Evolutionary conservation across 768 basidiomycete genomes (phyloP), one percentile per base, ranked within the genome.

Genomic region (Hortiboletus flavorubellus): DNA sequence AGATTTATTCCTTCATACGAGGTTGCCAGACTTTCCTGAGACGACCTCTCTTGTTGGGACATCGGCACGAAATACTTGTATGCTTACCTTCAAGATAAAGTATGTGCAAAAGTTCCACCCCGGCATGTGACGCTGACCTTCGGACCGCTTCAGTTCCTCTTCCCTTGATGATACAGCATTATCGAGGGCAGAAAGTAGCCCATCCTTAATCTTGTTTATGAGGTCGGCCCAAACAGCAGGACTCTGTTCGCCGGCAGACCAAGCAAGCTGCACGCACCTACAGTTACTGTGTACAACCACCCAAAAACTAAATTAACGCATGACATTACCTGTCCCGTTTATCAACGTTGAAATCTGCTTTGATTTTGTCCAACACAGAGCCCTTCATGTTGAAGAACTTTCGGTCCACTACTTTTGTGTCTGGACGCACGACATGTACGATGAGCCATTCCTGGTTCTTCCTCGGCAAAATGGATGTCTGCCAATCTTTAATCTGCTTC

Each of bases 21-120:
- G 53, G 78, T 81, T 6, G 97, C 94, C 33, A 99, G 76, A 58
- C 90, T 94, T 83, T 98, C 97, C 96, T 98, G 64, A 47, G 44
- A 53, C 38, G 5, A 59, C 49, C 34, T 37, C 62, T 53, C 21
- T 46, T 45, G 38, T 40, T 29, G 26, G 12, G 40, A n/a, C 2
- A 26, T 48, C 35, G 31, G 2, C 21, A 43, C 40, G 30, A 31
- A 26, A 29, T 49, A 42, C 38, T 53, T 50, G 50, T 55, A 48
- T n/a, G 49, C 77, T 53, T 51, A 93, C 96, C 85, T 98, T 99
- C 37, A 95, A 77, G 48, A 94, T 84, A 72, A 98, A 98, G 76
- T 95, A 98, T 0, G 90, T 94, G 69, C 94, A 95, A 68, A 97
- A 99, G 67, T 97, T 97, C 97, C 97, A 99, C 9, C 97, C 96